Evolutionary conservation across 2,329 filamentous ascomycete species (phyloP).

Genomic region (Fusarium devonianum): DNA sequence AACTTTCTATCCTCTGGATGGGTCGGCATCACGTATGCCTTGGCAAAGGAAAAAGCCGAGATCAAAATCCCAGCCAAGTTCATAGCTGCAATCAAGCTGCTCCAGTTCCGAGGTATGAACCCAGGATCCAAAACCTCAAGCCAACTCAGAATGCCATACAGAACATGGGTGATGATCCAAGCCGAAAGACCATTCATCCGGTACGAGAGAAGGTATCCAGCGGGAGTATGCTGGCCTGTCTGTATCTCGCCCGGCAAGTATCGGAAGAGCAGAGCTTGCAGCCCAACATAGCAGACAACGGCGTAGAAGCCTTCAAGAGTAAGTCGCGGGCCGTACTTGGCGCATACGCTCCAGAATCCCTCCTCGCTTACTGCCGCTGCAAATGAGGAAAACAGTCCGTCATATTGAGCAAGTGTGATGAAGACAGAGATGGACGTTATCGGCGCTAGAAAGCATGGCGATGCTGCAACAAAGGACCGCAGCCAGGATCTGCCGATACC

Average conservation of each 20-base stretch:
- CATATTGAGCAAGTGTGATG: slow-evolving; percentile 33
- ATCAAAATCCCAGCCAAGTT: slow-evolving; percentile 46
- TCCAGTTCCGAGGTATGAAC: slow-evolving; percentile 53
- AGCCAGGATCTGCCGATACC: slow-evolving; percentile 36
- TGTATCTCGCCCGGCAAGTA: slow-evolving; percentile 22
- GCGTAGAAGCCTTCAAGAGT: slow-evolving; percentile 25
- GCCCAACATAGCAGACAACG: slow-evolving; percentile 12
- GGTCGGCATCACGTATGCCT: slow-evolving; percentile 49
- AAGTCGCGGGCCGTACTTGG: slow-evolving; percentile 23
- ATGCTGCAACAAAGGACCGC: slow-evolving; percentile 33
- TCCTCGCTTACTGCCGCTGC: slow-evolving; percentile 7
- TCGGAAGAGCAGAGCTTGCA: slow-evolving; percentile 28
- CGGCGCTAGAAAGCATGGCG: slow-evolving; percentile 36
- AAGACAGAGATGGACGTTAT: slow-evolving; percentile 34
- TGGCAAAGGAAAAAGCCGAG: slow-evolving; percentile 45
- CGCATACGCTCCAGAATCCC: slow-evolving; percentile 29
- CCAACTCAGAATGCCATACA: slow-evolving; percentile 40
- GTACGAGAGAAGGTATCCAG: slow-evolving; percentile 52
- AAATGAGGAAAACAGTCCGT: slow-evolving; percentile 30
- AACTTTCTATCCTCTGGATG: slow-evolving; percentile 53
- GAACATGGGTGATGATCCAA: slow-evolving; percentile 49
- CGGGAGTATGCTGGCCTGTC: slow-evolving; percentile 52
- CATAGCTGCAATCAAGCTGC: slow-evolving; percentile 47
- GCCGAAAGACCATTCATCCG: slow-evolving; percentile 52
- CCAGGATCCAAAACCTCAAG: slow-evolving; percentile 47